Base-by-base conservation (phyloP, 2,329 filamentous ascomycete genomes). In the Paracoccidioides lutzii region DNA sequence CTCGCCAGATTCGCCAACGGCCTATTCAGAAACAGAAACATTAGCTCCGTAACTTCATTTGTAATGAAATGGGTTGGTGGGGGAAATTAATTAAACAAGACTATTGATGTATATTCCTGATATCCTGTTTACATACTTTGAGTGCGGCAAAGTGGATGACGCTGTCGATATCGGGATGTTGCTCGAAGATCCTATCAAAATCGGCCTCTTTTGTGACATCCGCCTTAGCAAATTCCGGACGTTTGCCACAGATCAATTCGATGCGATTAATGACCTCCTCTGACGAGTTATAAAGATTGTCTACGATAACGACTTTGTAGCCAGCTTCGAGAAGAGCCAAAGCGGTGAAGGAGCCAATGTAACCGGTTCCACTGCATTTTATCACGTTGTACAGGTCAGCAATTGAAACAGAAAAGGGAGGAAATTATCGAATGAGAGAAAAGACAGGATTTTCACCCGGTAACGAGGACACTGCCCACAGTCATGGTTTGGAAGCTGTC, bases 101-200 rank as follows among this genome's bases (percentile, higher is more conserved):
- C 22, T 22, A 22, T 22, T 22, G 22, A 22, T 22, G 22, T 22
- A 22, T 6, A 37, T 22, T 42, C 41, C 44, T 40, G 43, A 5
- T 22, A 6, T 15, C 41, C 33, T 48, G 43, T n/a, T 41, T 52
- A 58, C 75, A 64, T 73, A 86, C 88, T 86, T 98, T 98, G 64
- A 98, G 81, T 30, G 93, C 93, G 61, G 93, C 94, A 70, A 98
- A 98, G 78, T 98, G 93, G 66, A 98, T 97, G 62, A 97, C 93
- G 70, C 88, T 95, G 80, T 96, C 90, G 67, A 98, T 96, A 67
- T 88, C 85, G 53, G 90, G 89, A 74, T 97, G 86, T 68, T 86
- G 87, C 60, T 81, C 78, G 69, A 98, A 96, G 65, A 97, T 87
- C 66, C 84, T 83, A 70, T 96, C 88, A 57, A 98, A 80, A 10